Conservation (phyloP, 495 filamentous ascomycete species). For the Copromyces sp. region DNA sequence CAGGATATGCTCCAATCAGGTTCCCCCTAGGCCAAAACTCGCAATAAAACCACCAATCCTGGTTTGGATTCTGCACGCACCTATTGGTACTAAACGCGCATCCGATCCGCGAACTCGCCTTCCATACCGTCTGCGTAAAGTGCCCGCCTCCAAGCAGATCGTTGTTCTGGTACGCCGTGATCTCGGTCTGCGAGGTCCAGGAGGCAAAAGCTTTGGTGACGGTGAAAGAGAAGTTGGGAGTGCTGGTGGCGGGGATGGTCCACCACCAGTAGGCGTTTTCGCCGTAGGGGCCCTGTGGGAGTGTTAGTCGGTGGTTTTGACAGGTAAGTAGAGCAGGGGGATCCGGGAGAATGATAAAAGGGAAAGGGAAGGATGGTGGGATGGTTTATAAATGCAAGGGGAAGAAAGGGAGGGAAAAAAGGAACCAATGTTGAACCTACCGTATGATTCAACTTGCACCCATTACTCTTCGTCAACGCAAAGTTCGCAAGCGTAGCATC, state of each 20-base stretch:
- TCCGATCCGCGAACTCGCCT: conserved; percentile 10
- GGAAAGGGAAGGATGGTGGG: background rate
- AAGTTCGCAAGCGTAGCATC: conserved; percentile 6
- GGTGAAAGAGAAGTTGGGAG: conserved; percentile 6
- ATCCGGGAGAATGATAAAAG: background rate
- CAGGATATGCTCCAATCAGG: conserved; percentile 2
- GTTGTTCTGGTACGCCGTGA: conserved; percentile 5
- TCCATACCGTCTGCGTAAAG: conserved; percentile 21
- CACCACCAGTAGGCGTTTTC: conserved; percentile 16
- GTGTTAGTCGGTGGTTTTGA: background rate
- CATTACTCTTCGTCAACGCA: conserved; percentile 12
- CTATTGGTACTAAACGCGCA: conserved; percentile 15
- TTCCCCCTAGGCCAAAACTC: conserved; percentile 14
- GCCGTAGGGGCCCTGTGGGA: conserved; percentile 11
- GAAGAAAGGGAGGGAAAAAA: background rate
- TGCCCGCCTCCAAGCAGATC: conserved; percentile 7
- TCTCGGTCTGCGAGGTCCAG: conserved; percentile 8
- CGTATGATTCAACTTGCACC: conserved; percentile 11
- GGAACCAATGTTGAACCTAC: background rate
- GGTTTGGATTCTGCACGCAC: conserved; percentile 7
- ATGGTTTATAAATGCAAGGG: background rate
- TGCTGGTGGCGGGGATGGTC: background rate
- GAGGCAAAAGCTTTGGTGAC: conserved; percentile 4
- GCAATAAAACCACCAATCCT: conserved; percentile 19
- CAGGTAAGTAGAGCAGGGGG: too few relatives aligned